Base-by-base conservation (phyloP, 768 basidiomycete species). In the Pholiota conissans region DNA sequence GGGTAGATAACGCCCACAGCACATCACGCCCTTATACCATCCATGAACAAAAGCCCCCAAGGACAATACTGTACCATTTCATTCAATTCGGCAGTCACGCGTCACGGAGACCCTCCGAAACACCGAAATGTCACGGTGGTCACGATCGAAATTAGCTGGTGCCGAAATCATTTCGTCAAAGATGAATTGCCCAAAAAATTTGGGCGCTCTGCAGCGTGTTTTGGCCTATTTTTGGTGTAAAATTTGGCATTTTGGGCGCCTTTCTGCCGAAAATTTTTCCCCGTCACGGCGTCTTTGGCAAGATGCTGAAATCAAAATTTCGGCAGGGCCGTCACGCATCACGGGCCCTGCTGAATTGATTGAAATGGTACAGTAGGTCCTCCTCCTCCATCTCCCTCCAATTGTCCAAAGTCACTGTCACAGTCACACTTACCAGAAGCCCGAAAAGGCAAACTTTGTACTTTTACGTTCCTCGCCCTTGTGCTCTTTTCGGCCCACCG, bases 361-460 rank as follows among this genome's bases (percentile, higher is more conserved):
- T 52, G 57, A 61, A 63, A 58, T 61, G 53, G 40, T 61, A 63
- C 62, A 63, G 56, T 63, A 63, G n/a, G n/a, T n/a, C n/a, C n/a
- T n/a, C n/a, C n/a, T n/a, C n/a, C n/a, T n/a, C n/a, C n/a, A n/a
- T n/a, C n/a, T n/a, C n/a, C n/a, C n/a, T n/a, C n/a, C n/a, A n/a
- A n/a, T n/a, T n/a, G n/a, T n/a, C n/a, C n/a, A n/a, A n/a, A n/a
- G n/a, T n/a, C n/a, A n/a, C n/a, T n/a, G n/a, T n/a, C n/a, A n/a
- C n/a, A n/a, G 37, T 39, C 30, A 55, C 42, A 56, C 58, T 53
- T 60, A 56, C 26, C 14, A 30, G 57, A 57, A 28, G 52, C 42
- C 42, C 11, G 2, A 45, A 45, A 45, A 45, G 42, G 42, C 42
- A 45, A 24, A 3, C 22, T 18, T 45, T 45, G 42, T 45, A 22